Percentiles rank a stretch among this genome's conserved stretches.
Evolutionary conservation across 108 stramenopile species (phyloP).

Genomic region (Chaetoceros muelleri): DNA sequence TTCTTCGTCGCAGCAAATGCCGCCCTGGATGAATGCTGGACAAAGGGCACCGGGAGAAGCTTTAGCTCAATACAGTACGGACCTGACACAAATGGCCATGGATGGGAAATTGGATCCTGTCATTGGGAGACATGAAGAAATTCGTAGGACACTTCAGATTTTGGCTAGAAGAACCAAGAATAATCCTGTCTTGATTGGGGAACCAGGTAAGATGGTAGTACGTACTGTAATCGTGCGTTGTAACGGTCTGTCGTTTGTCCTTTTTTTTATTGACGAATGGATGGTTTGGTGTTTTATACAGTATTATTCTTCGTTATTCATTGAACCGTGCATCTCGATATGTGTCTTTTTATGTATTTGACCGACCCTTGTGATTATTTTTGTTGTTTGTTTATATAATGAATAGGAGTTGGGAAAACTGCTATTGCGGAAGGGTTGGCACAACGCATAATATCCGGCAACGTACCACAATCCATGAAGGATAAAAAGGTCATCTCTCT

Average conservation of each 20-base stretch:
- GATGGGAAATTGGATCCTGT: conserved; percentile 91
- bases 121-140: conserved; percentile 95
- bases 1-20: background rate
- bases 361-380: background rate
- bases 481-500: conserved; percentile 70
- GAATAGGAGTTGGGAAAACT: conserved; percentile 38
- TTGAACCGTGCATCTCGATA: too few relatives aligned
- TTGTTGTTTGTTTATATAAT: background rate
- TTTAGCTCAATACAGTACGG: background rate
- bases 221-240: background rate
- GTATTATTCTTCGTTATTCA: too few relatives aligned
- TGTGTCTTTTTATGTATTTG: background rate
- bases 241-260: background rate
- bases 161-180: conserved; percentile 90
- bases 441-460: conserved; percentile 49
- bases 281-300: too few relatives aligned
- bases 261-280: background rate
- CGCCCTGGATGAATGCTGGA: background rate
- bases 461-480: conserved; percentile 72
- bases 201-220: conserved; percentile 25
- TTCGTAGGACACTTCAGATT: conserved; percentile 86
- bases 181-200: conserved; percentile 91
- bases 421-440: conserved; percentile 81
- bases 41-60: background rate
- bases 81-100: conserved; percentile 32